Evolutionary conservation across 768 basidiomycete species (phyloP).

Genomic region (Boletus huronensis): DNA sequence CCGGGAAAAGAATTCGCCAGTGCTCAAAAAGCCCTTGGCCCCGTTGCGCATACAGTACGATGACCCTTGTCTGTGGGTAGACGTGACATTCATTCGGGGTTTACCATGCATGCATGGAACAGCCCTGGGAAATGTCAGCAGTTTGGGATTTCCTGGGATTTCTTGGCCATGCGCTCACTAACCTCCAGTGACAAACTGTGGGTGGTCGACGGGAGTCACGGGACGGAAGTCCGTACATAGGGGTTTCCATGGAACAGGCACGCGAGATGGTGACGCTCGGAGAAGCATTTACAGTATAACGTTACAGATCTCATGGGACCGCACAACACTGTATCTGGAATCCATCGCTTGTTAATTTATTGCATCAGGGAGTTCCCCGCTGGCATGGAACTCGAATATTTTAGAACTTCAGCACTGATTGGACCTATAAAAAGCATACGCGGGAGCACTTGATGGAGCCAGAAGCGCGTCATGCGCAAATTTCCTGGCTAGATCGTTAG

Average conservation of each 20-base stretch:
- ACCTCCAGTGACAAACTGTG: not conserved
- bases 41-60: not conserved
- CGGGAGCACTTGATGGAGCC: not conserved
- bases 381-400: not conserved
- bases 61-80: conserved; percentile 3
- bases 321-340: not conserved
- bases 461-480: conserved; percentile 6
- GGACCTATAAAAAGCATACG: conserved; percentile 2
- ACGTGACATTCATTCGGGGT: not conserved
- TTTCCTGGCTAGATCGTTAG: conserved; percentile 9
- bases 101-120: not conserved
- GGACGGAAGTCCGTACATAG: conserved; percentile 1
- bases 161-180: not conserved
- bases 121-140: conserved; percentile 10
- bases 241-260: conserved; percentile 10
- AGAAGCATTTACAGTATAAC: conserved; percentile 5
- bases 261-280: not conserved
- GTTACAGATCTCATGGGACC: not conserved
- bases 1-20: not conserved
- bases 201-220: not conserved
- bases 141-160: not conserved
- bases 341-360: not conserved
- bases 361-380: not conserved
- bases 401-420: conserved; percentile 1
- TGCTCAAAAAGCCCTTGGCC: not conserved